Evolutionary conservation across 2,329 filamentous ascomycete species (phyloP), one percentile per base, ranked within the genome.

Genomic region (Passalora sequoiae): DNA sequence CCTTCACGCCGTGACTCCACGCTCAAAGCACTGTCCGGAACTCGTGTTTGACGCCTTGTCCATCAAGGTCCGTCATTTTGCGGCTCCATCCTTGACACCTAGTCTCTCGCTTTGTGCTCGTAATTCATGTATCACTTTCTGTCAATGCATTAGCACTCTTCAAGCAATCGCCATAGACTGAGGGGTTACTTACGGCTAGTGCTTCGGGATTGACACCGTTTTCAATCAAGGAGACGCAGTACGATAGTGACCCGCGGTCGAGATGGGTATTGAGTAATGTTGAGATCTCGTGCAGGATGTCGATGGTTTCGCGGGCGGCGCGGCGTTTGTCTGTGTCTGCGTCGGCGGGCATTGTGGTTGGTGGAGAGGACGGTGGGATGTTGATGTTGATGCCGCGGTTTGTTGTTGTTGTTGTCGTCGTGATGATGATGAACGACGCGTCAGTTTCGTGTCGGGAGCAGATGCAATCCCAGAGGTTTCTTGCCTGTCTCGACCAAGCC

Each of bases 151-250:
- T n/a, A n/a, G n/a, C n/a, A n/a, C n/a, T n/a, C n/a, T n/a, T n/a
- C n/a, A n/a, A n/a, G n/a, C n/a, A n/a, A n/a, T n/a, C n/a, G n/a
- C n/a, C n/a, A n/a, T n/a, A n/a, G n/a, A n/a, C n/a, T n/a, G n/a
- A n/a, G n/a, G 24, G 9, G n/a, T 15, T 8, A 71, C 87, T 61
- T 76, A 97, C 92, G 17, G 91, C 89, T 22, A 98, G 73, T 1
- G 91, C 92, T 65, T 97, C 91, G 0, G 92, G 92, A 62, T 95
- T 95, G 21, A 97, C 88, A 10, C 92, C 92, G 61, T 95, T 95
- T 68, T 98, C 92, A 57, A 98, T 94, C 66, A 98, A 78, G 41
- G 89, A 95, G 47, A 97, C 91, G 67, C 92, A 98, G 51, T 96
- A 86, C 3, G 89, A 95, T 13, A 98, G 74, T 15, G 89, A 89